A percentile compares a stretch with the other conserved stretches of the same genome.
These are phyloP conservation scores for Cicer yamashitae DNA, from an alignment of 306 rosid genomes.

Conservation along the genomic window DNA sequence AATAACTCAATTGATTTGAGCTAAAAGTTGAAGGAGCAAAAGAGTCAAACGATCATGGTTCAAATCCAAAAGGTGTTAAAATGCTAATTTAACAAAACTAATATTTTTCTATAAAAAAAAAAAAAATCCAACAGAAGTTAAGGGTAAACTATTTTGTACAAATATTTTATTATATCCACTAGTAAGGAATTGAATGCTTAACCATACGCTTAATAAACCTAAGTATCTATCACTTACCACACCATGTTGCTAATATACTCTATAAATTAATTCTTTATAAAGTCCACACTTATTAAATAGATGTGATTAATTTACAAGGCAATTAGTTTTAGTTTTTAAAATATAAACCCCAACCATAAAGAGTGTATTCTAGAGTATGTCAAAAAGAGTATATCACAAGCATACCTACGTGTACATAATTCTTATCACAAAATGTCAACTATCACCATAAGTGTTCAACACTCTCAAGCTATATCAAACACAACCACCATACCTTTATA, in stretches of 20 bases:
- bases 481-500: conserved; percentile 47
- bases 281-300: not conserved
- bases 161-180: not conserved
- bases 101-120: no score
- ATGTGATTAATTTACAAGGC: conserved; percentile 6
- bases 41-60: no score
- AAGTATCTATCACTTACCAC: conserved; percentile 1
- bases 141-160: not conserved
- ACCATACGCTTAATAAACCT: not conserved
- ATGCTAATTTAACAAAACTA: no score
- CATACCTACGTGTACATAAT: not conserved
- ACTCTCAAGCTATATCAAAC: conserved; percentile 34
- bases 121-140: no score
- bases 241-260: not conserved
- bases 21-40: no score
- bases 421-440: conserved; percentile 53
- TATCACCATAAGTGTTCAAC: conserved; percentile 41
- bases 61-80: no score
- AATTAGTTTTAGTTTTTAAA: not conserved
- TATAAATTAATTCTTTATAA: not conserved
- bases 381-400: not conserved
- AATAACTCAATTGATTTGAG: no score
- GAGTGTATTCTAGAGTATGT: conserved; percentile 14
- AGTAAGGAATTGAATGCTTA: not conserved
- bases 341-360: not conserved